Base-by-base conservation (phyloP, 495 filamentous ascomycete genomes). In the Neurospora africana region DNA sequence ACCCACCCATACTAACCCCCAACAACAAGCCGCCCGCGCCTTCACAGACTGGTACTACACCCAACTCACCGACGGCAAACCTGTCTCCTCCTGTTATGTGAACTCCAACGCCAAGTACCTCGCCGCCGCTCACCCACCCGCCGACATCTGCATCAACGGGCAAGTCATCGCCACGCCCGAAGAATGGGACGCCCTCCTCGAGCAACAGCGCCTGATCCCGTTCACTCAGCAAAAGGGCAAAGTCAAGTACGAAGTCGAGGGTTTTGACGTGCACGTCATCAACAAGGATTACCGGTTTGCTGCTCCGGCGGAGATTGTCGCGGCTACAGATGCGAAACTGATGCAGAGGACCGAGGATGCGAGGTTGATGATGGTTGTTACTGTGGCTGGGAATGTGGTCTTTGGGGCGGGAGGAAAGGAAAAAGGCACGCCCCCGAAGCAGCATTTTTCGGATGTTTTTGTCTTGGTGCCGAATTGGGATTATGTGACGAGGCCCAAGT, bases 401-500 rank as follows among this genome's bases (percentile, higher is more conserved):
- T 77, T 78, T 21, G 74, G 74, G 37, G n/a, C n/a, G n/a, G n/a
- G n/a, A n/a, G 41, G 69, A 39, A 58, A 19, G 41, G 65, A 23
- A 19, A 70, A 17, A 70, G 84, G 39, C 84, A 88, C 39, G 86
- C 83, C 53, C 53, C 36, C 85, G 13, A 86, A 87, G 78, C 86
- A 86, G 71, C 86, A 84, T 8, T 95, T 96, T 80, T 90, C 87
- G 69, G 93, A 97, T 76, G 89, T 83, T 8, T 89, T 95, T 74
- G 85, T 94, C 2, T 80, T 97, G 53, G 90, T 94, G 37, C 93
- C 93, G 27, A 94, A 94, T 76, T 86, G 86, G 74, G 86, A 89
- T 27, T 80, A 84, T 17, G 82, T 85, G 21, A 82, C 77, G 21
- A 78, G 74, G 39, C 77, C 73, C 19, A 77, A 75, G 70, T 38